A percentile compares a stretch with the other conserved stretches of the same genome.
Evolutionary conservation across 441 rosid genomes (phyloP).

Genomic region (Syzygium syzygioides): DNA sequence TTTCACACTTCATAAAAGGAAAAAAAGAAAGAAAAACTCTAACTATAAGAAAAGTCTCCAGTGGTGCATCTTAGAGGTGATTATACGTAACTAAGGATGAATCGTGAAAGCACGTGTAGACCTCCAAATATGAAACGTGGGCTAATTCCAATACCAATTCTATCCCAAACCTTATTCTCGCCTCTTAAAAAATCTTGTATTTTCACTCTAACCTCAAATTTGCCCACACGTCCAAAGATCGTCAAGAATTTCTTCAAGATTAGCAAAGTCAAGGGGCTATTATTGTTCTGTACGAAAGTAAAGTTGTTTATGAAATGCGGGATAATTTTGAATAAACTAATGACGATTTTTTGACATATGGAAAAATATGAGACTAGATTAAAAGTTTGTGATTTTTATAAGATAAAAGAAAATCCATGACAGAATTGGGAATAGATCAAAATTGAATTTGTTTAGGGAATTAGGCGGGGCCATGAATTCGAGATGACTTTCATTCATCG

Average conservation of each 20-base stretch:
- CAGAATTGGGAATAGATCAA: too few relatives aligned
- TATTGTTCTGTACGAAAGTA: neutral
- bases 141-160: too few relatives aligned
- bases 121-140: neutral
- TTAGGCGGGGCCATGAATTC: neutral
- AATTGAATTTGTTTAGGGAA: too few relatives aligned
- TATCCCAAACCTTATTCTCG: neutral
- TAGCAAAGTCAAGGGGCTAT: too few relatives aligned
- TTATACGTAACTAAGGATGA: neutral
- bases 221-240: neutral
- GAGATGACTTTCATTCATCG: neutral
- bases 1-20: neutral
- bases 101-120: neutral
- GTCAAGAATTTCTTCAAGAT: too few relatives aligned
- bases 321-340: neutral
- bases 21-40: neutral
- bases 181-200: too few relatives aligned
- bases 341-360: too few relatives aligned
- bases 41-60: neutral
- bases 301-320: neutral
- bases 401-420: too few relatives aligned
- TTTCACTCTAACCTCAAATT: neutral
- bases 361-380: too few relatives aligned
- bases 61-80: neutral
- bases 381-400: too few relatives aligned